Base-by-base conservation (phyloP, 1,284 basidiomycete genomes). In the Leucocoprinus gongylophorus region DNA sequence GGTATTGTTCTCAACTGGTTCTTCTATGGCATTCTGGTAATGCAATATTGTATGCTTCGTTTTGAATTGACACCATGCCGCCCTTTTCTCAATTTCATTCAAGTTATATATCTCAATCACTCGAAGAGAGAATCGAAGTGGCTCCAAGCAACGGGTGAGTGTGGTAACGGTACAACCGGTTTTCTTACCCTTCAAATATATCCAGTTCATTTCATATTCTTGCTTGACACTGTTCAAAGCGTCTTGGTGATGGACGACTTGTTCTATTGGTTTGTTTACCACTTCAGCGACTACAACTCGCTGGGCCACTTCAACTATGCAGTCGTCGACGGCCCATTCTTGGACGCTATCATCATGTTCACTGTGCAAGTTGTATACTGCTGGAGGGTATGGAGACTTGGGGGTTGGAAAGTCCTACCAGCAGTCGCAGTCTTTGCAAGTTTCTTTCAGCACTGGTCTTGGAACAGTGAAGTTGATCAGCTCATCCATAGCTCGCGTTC, bases 41-140 rank as follows among this genome's bases (percentile, higher is more conserved):
- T 41, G 39, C 39, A 41, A 41, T 41, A 41, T 18, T 41, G 39
- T 64, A 69, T 48, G 59, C 67, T 15, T 59, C 59, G n/a, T 37
- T 5, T 37, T 15, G 9, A 12, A 15, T 15, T 17, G 5, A 9
- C 35, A 37, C 8, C 7, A 37, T 37, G 30, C n/a, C 8, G n/a
- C 35, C 35, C 35, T 37, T 15, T 5, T 37, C 35, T 9, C n/a
- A 37, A 15, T 37, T 15, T 37, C n/a, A 7, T 7, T 37, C 35
- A 37, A 37, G 35, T 30, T 30, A 30, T 30, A 12, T 30, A 30
- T 30, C 5, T 30, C 29, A 30, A 30, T 30, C 5, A 30, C 12
- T 7, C 5, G 8, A 12, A 5, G 9, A 17, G 5, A 37, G 35
- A 37, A 5, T 9, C 8, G 35, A 7, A 7, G n/a, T 37, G 35